Percentiles rank a stretch among this genome's conserved stretches.
These are phyloP conservation scores for Macadamia integrifolia DNA, from an alignment of 164 flowering plant genomes.

Conservation along the genomic window DNA sequence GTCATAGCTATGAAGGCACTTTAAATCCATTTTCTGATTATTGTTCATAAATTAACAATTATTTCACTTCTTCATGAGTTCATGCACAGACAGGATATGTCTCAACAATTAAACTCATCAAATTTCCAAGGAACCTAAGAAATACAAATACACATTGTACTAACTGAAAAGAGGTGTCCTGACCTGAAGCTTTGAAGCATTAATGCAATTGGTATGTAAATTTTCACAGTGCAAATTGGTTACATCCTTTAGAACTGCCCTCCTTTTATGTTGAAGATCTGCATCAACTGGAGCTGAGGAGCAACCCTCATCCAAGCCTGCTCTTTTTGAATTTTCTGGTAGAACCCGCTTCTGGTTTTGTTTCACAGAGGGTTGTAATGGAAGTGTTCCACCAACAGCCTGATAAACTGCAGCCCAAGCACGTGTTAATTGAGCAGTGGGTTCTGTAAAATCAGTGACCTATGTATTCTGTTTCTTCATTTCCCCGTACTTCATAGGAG, in stretches of 20 bases:
- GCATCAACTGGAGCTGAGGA: slow-evolving; percentile 14
- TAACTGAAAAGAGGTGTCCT: not conserved
- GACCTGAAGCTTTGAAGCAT: slow-evolving; percentile 54
- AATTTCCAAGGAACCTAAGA: not conserved
- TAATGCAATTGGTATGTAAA: slow-evolving; percentile 37
- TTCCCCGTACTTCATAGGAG: slow-evolving; percentile 17
- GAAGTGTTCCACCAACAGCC: slow-evolving; percentile 28
- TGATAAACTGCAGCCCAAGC: slow-evolving; percentile 56
- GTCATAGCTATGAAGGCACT: no score
- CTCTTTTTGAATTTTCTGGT: slow-evolving; percentile 36
- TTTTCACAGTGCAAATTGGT: slow-evolving; percentile 46
- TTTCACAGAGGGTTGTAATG: slow-evolving; percentile 24
- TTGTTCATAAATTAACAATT: no score
- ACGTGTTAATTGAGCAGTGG: slow-evolving; percentile 53
- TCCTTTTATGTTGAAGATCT: slow-evolving; percentile 42
- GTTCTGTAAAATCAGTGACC: slow-evolving; percentile 21
- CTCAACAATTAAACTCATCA: not conserved
- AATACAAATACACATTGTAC: not conserved
- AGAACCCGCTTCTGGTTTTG: slow-evolving; percentile 22
- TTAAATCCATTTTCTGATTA: no score
- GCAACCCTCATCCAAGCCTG: slow-evolving; percentile 42
- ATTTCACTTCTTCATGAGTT: not conserved
- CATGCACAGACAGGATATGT: not conserved
- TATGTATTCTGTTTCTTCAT: slow-evolving; percentile 49
- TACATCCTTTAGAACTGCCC: slow-evolving; percentile 77